Base-by-base conservation (phyloP, 768 basidiomycete genomes). In the Psilocybe tampanensis region DNA sequence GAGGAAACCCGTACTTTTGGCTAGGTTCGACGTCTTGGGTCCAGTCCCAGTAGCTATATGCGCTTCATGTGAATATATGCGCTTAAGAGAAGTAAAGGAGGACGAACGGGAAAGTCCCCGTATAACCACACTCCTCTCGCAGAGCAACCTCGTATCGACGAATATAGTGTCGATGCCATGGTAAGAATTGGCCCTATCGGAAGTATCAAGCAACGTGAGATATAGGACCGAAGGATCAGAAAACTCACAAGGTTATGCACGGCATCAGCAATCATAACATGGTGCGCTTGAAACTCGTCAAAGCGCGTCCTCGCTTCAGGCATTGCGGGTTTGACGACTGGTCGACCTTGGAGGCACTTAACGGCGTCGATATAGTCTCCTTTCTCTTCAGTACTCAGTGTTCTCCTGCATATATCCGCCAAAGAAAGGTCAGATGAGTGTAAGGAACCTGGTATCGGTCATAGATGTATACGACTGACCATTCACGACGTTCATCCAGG, bases 21-120 rank as follows among this genome's bases (percentile, higher is more conserved):
- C 18, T 36, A 15, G 56, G 21, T 15, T 52, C 72, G 1, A 68
- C 64, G 51, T 78, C 76, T 33, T 58, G 62, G 3, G 72, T 72
- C 75, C 75, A 77, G 44, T 77, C 69, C 76, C 76, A 79, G 44
- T 74, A 77, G n/a, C n/a, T n/a, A n/a, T 5, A 76, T 77, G 21
- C 24, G 1, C 4, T 3, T 39, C 36, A 39, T n/a, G 36, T 4
- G 36, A 39, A 39, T 13, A 22, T 23, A 15, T 26, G 11, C 21
- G 23, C 47, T 15, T 18, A 17, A 29, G 29, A 26, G 23, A 2
- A 26, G 4, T 8, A 50, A 21, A 8, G 24, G 3, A 43, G 23
- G 23, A 52, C 66, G 56, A 59, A 76, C 74, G 76, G 73, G 41
- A 64, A 53, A 3, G 70, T 59, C 1, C 75, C 75, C 15, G 53